Percentiles rank a stretch among this genome's conserved stretches.
Evolutionary conservation across 176 grass and related monocot species (phyloP).

Genomic region (Carex littledalei): DNA sequence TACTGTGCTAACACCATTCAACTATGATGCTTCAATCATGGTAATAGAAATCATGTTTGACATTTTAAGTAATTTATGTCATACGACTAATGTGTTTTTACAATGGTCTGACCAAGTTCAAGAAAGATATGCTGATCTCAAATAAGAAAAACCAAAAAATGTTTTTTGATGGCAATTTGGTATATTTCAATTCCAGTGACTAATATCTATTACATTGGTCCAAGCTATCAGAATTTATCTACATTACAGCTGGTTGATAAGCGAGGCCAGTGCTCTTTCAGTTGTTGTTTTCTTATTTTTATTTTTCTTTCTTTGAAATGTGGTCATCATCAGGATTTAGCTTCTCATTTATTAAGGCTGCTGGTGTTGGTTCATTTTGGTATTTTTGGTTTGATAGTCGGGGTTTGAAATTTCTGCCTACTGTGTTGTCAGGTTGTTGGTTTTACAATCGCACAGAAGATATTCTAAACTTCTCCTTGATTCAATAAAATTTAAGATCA

Average conservation of each 20-base stretch:
- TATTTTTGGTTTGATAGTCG: no score
- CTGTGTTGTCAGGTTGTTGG: no score
- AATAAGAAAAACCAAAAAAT: neutral
- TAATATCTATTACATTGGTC: neutral
- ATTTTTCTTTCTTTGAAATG: neutral
- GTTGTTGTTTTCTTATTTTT: neutral
- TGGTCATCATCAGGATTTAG: no score
- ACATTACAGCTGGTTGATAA: neutral
- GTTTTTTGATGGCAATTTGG: neutral
- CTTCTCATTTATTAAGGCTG: no score
- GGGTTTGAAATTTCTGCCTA: no score
- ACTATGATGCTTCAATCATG: conserved; percentile 82
- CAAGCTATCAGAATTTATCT: neutral
- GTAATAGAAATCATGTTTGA: conserved; percentile 31
- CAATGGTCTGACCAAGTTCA: neutral
- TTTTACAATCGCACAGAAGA: no score
- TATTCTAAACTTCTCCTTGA: no score
- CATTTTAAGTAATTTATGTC: neutral
- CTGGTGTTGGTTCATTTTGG: no score
- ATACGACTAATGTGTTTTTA: neutral
- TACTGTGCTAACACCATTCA: conserved; percentile 48
- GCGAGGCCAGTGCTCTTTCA: neutral
- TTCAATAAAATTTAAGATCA: no score
- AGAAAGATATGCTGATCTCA: neutral
- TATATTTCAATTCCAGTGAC: neutral